Conservation (phyloP, 305 asterid genomes). For the Fraxinus platypoda region DNA sequence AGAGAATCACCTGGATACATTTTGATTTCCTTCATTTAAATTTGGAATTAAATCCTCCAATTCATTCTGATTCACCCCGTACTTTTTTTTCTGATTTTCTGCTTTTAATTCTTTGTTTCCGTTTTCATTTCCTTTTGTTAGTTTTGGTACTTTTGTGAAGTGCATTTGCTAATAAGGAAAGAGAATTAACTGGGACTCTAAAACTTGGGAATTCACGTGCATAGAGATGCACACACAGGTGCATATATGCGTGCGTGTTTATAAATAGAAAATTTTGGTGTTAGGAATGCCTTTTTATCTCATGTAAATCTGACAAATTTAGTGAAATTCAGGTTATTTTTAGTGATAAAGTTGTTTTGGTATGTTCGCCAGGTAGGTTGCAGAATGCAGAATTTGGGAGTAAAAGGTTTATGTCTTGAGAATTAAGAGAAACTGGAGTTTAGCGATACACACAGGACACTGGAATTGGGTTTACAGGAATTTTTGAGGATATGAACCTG, state of each 20-base stretch:
- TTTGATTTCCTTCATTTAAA: slow-evolving; percentile 28
- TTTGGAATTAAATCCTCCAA: slow-evolving; percentile 43
- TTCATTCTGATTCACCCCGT: slow-evolving; percentile 34
- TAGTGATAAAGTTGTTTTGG: slow-evolving; percentile 8
- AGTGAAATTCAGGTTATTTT: neutral
- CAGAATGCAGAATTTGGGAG: slow-evolving; percentile 4
- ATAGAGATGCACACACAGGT: neutral
- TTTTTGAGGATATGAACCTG: slow-evolving; percentile 44
- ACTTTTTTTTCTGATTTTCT: slow-evolving; percentile 19
- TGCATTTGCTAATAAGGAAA: slow-evolving; percentile 25
- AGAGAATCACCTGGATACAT: slow-evolving; percentile 27
- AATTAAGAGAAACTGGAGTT: slow-evolving; percentile 2
- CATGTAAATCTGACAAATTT: slow-evolving; percentile 20
- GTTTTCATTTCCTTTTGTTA: slow-evolving; percentile 24
- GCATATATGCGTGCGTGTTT: slow-evolving; percentile 1
- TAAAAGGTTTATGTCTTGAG: slow-evolving; percentile 1
- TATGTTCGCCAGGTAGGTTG: slow-evolving; percentile 5
- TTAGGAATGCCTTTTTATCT: slow-evolving; percentile 17
- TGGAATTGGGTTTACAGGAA: slow-evolving; percentile 13
- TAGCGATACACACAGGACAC: neutral
- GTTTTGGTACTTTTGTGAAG: slow-evolving; percentile 22
- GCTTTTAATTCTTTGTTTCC: slow-evolving; percentile 23
- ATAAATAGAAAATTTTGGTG: slow-evolving; percentile 10
- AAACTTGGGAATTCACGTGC: slow-evolving; percentile 22
- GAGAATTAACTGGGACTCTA: slow-evolving; percentile 26